Evolutionary conservation across 352 stramenopile species (phyloP).

Genomic region (Aphanomyces stellatus): DNA sequence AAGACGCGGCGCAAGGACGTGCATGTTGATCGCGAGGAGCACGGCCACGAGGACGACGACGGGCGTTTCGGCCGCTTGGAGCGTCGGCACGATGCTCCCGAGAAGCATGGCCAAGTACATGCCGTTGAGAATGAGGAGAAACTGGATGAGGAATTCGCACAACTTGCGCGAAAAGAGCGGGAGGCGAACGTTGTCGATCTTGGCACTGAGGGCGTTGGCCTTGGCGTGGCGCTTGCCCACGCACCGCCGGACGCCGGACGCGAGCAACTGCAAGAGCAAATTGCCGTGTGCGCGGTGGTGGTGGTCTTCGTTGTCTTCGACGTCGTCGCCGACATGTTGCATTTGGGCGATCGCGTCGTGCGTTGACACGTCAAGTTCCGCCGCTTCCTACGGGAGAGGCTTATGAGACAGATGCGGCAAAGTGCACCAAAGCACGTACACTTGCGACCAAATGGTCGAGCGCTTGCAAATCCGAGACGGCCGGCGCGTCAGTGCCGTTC

Average conservation of each 20-base stretch:
- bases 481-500: background rate
- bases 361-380: background rate
- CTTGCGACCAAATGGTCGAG: background rate
- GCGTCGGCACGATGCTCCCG: background rate
- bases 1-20: slow-evolving; percentile 46
- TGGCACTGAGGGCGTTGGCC: background rate
- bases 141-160: slow-evolving; percentile 6
- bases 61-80: background rate
- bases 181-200: background rate
- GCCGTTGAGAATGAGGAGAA: slow-evolving; percentile 13
- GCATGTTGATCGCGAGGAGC: slow-evolving; percentile 39
- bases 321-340: background rate
- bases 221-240: background rate
- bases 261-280: background rate
- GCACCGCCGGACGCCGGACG: background rate
- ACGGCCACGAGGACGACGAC: background rate
- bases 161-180: slow-evolving; percentile 13
- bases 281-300: background rate
- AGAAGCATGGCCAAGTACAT: slow-evolving; percentile 11
- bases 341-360: background rate
- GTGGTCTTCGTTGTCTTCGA: background rate
- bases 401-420: too few relatives aligned
- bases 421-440: background rate
- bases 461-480: background rate
- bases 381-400: background rate